Evolutionary conservation across 768 basidiomycete genomes (phyloP), one percentile per base, ranked within the genome.

Genomic region (Clavulina sp.): DNA sequence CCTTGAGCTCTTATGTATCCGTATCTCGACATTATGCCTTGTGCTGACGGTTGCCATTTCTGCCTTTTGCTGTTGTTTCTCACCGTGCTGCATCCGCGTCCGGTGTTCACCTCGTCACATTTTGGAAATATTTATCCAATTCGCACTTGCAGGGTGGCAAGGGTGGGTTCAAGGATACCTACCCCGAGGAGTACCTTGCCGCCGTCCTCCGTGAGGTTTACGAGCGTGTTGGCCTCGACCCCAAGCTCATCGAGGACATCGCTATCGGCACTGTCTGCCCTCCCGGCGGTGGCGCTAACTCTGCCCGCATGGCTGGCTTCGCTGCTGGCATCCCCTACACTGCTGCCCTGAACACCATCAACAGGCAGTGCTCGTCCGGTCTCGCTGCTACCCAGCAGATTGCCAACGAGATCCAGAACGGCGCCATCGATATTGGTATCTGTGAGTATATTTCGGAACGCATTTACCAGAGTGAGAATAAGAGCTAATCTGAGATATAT

Each of bases 121-220:
- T n/a, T n/a, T n/a, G n/a, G n/a, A n/a, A n/a, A n/a, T 36, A 13
- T 24, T 4, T 33, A 9, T 41, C 43, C 21, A 30, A 49, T 49
- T 50, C 34, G 4, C 26, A 33, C 28, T 46, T 57, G 19, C 57
- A 86, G 84, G 77, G 76, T 24, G 78, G 72, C 61, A 91, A 88
- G 61, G 89, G 89, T 51, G 84, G 81, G 13, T 91, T 89, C 74
- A 88, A 88, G 66, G 85, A 92, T 66, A 89, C 85, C 32, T 73
- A 76, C 49, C 82, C 85, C 4, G 87, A 89, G 54, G 77, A 85
- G 56, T 71, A 86, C 59, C 75, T 92, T 52, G 77, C 82, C 2
- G 79, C 76, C 49, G 77, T 85, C 57, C 73, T 91, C 48, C 74
- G 75, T 50, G 83, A 81, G 41, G 80, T 71, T n/a, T 82, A 83